Evolutionary conservation across 345 rosid species (phyloP), one percentile per base, ranked within the genome.

Genomic region (Isatis tinctoria): DNA sequence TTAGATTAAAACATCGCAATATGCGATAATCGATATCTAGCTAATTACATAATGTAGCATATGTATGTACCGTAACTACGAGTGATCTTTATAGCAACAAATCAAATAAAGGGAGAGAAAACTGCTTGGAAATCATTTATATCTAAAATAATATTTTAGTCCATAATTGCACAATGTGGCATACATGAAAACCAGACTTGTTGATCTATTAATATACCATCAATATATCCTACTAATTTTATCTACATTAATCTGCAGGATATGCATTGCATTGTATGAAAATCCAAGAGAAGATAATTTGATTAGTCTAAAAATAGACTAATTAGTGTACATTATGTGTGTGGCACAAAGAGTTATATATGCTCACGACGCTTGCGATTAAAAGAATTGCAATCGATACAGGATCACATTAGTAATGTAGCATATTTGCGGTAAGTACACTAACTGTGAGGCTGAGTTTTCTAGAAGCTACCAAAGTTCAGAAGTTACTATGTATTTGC

Each of bases 211-310:
- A 51, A 24, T 51, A 10, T 8, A 39, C 8, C 63, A 51, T 60
- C 43, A 27, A 1, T 1, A 36, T n/a, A 8, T 22, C 26, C 9
- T 5, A 28, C 60, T 67, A 18, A 24, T 30, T 20, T 49, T 60
- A 58, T 67, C 26, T 10, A 49, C 3, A 49, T 26, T 4, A 14
- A 41, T 40, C 53, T 49, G 52, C 10, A 0, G 44, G 56, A 44
- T 20, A 18, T 39, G 37, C 17, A 30, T 63, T 18, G 20, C 43
- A 28, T 27, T 58, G 66, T 47, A 66, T 40, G 33, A 52, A 27
- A 47, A 74, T 20, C 68, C 74, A 67, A 51, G 69, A 68, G 47
- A 58, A 20, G 9, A 12, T 39, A 58, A 41, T 10, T 73, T 20
- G 6, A 9, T 12, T 30, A 64, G 35, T 9, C 65, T 73, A 63